Base-by-base conservation (phyloP, 495 filamentous ascomycete genomes). In the Thermothielavioides terrestris region DNA sequence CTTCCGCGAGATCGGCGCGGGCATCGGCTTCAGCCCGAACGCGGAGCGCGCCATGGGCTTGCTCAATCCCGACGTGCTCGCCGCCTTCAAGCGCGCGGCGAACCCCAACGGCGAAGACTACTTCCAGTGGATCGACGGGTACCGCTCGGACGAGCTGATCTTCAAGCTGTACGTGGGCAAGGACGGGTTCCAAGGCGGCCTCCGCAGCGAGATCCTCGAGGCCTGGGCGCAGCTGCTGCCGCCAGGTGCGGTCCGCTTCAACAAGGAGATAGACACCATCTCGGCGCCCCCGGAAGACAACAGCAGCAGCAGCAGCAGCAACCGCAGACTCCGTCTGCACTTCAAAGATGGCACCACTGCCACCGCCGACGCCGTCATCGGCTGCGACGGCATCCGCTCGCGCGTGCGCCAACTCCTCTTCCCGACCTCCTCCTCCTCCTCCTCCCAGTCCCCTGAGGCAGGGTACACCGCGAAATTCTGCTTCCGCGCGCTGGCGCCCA, bases 21-120 rank as follows among this genome's bases (percentile, higher is more conserved):
- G 80, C 9, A 70, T 84, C 39, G 76, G 74, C 3, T 76, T 83
- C 56, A 72, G 71, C 15, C 77, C 80, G 12, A 81, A 80, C 25
- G 75, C 78, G 0, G 74, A 80, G 53, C 66, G 69, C 12, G 75
- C 78, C 7, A 74, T 84, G 68, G 58, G 55, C 2, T 45, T 72
- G 5, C 66, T 81, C 21, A 70, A 77, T 47, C 72, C 74, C 28
- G 41, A 35, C 26, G 36, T 70, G 11, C 45, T 65, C 30, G 39
- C 42, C 3, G 44, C 61, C 7, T 74, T 62, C 52, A 69, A 69
- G 46, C 51, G 56, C 6, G 62, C 67, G 2, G 61, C 69, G 9
- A 62, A 67, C n/a, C 59, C 67, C n/a, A 67, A 62, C 37, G 46
- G 51, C 4, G 61, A 61, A 27, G 70, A 73, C 36, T 71, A 65